Base-by-base conservation (phyloP, 805 yeast species). In the Candida coleopterorum region DNA sequence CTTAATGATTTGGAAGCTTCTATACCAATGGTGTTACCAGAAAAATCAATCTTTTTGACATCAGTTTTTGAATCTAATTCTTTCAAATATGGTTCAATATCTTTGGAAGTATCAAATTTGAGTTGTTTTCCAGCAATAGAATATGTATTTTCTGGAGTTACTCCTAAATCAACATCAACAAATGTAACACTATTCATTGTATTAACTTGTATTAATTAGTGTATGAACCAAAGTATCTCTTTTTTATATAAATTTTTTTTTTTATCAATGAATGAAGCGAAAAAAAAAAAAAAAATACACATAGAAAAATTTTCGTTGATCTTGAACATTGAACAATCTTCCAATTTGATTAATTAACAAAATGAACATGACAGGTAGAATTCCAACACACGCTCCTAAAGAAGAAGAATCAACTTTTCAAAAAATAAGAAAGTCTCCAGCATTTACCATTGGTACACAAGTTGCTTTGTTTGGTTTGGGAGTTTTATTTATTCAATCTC, bases 21-120 rank as follows among this genome's bases (percentile, higher is more conserved):
- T 40, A 88, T 81, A 40, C 97, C 96, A 45, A 89, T 79, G 21
- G 98, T 89, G 66, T 90, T 93, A 45, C 99, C 99, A 6, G 89
- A 80, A 39, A 93, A 70, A 58, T 87, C 94, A 29, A 89, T 68
- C 49, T 75, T 78, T 25, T 72, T 74, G 35, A 69, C 66, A 40
- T 40, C 56, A 39, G 44, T 43, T 39, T 50, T 44, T 8, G 53
- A 42, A 17, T 58, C 53, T 39, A 93, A 67, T 44, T 79, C 83
- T 10, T 72, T 72, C 16, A 85, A 57, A 49, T 77, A 73, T n/a
- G 85, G 81, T 49, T 75, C 71, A 42, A 89, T 82, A 50, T 89
- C 96, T 11, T 68, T 77, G 12, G 68, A 72, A 2, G 84, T 48
- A 55, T 89, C 82, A 43, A 89, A 75, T 58, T 88, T 90, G 52